Evolutionary conservation across 305 asterid species (phyloP).

Genomic region (Euphrasia arctica): DNA sequence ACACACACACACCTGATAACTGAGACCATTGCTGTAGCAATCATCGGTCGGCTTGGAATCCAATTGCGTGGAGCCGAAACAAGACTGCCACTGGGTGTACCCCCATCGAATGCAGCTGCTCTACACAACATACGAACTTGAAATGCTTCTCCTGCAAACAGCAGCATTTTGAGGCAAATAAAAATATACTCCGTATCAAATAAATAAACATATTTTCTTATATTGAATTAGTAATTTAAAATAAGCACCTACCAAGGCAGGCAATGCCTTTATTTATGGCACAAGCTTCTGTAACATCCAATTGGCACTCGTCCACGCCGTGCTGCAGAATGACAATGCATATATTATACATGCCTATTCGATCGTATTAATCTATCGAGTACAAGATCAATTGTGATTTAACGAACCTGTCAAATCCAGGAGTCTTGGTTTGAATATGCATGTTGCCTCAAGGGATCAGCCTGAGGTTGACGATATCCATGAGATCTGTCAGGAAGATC

Average conservation of each 20-base stretch:
- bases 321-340: constrained; percentile 46
- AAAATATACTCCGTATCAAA: neutral
- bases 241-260: constrained; percentile 44
- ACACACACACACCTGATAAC: constrained; percentile 42
- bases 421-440: constrained; percentile 47
- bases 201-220: neutral
- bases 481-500: constrained; percentile 69
- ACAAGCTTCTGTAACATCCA: constrained; percentile 74
- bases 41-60: constrained; percentile 41
- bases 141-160: constrained; percentile 55
- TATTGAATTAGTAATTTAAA: neutral
- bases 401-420: constrained; percentile 76
- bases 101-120: constrained; percentile 53
- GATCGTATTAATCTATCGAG: too few relatives aligned
- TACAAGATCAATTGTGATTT: too few relatives aligned
- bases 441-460: constrained; percentile 96
- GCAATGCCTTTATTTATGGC: constrained; percentile 58
- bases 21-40: constrained; percentile 63
- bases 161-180: neutral
- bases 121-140: constrained; percentile 64
- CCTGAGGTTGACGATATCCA: constrained; percentile 62
- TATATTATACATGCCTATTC: too few relatives aligned
- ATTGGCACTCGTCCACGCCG: constrained; percentile 72
- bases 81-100: constrained; percentile 61
- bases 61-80: constrained; percentile 47